Percentiles rank a stretch among this genome's conserved stretches.
Evolutionary conservation across 495 filamentous ascomycete genomes (phyloP).

Genomic region (Hypomontagnella submonticulosa): DNA sequence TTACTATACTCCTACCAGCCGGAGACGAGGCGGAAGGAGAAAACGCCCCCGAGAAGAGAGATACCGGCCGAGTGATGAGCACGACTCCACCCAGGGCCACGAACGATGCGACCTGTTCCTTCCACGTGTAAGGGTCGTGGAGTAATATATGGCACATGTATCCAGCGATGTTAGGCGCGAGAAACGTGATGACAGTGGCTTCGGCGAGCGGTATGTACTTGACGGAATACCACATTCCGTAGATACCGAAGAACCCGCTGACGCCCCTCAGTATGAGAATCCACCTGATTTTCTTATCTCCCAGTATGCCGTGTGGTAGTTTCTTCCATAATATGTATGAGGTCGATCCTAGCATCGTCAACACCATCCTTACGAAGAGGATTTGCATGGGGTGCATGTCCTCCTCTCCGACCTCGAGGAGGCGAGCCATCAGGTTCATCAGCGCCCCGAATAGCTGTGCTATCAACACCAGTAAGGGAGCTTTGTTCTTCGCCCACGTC

Average conservation of each 20-base stretch:
- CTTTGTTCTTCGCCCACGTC: constrained; percentile 69
- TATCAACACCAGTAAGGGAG: constrained; percentile 75
- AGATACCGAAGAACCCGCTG: constrained; percentile 87
- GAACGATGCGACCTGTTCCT: constrained; percentile 79
- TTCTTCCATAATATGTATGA: constrained; percentile 79
- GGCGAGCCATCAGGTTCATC: constrained; percentile 87
- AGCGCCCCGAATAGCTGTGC: constrained; percentile 86
- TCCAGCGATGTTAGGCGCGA: constrained; percentile 83
- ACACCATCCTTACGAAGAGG: constrained; percentile 83
- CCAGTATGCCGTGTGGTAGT: constrained; percentile 77
- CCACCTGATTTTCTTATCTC: constrained; percentile 68
- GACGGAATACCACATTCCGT: constrained; percentile 69
- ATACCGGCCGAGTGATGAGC: constrained; percentile 81
- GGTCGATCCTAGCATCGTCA: constrained; percentile 74
- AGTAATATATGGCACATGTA: constrained; percentile 83
- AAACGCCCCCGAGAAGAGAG: constrained; percentile 56
- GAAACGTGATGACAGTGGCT: constrained; percentile 92
- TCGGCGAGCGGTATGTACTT: constrained; percentile 90
- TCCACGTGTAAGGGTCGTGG: constrained; percentile 79
- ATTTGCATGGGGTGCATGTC: constrained; percentile 90
- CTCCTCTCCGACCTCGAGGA: constrained; percentile 75
- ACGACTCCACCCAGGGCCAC: constrained; percentile 84
- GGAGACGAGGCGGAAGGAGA: constrained; percentile 16
- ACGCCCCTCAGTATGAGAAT: constrained; percentile 77
- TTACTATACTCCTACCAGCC: constrained; percentile 28